phyloP scores from a whole-genome alignment of 2,329 filamentous ascomycete genomes.

The Hymenoscyphus salicellus region DNA sequence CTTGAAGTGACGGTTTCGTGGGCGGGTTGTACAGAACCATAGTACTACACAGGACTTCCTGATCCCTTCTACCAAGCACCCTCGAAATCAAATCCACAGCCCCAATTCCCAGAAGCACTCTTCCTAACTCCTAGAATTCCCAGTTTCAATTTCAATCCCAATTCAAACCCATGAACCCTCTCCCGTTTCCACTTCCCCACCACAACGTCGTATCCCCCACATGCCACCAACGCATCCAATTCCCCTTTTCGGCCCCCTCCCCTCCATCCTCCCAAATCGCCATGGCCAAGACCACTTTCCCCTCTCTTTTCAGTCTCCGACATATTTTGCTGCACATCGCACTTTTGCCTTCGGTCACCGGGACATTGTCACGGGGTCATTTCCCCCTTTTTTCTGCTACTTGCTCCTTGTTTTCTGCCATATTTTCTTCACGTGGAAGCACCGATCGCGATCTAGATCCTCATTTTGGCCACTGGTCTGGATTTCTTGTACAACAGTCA shows the following conservation, averaged over 20 bases:
- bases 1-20: too few relatives aligned
- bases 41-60: too few relatives aligned
- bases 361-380: background rate
- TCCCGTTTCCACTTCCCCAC: background rate
- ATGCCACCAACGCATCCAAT: background rate
- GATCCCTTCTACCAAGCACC: too few relatives aligned
- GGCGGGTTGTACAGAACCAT: too few relatives aligned
- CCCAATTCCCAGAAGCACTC: too few relatives aligned
- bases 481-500: too few relatives aligned
- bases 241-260: background rate
- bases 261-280: background rate
- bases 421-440: too few relatives aligned
- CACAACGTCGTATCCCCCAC: background rate
- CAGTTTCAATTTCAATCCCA: background rate
- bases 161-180: background rate
- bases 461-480: too few relatives aligned
- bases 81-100: too few relatives aligned
- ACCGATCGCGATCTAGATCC: too few relatives aligned
- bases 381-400: background rate
- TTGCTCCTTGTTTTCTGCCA: too few relatives aligned
- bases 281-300: background rate
- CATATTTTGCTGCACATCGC: background rate
- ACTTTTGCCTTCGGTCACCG: constrained; percentile 1
- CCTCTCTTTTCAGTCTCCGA: background rate
- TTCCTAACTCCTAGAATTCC: too few relatives aligned